A percentile compares a stretch with the other conserved stretches of the same genome.
Conservation (phyloP, 2,329 filamentous ascomycete genomes). For the Aureobasidium pullulans region DNA sequence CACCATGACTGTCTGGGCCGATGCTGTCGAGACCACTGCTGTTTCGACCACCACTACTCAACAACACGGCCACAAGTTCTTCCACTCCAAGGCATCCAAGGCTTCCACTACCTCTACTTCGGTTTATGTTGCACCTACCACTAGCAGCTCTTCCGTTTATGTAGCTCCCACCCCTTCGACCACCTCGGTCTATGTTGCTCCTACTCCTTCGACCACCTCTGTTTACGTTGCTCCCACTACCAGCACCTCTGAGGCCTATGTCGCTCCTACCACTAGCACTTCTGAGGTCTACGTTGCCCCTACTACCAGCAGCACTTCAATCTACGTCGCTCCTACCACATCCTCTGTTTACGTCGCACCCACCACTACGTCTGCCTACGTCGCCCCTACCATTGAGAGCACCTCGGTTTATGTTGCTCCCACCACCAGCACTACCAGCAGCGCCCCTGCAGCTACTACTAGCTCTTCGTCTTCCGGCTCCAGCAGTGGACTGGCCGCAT, state of each 20-base stretch:
- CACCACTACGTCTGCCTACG: constrained; percentile 16
- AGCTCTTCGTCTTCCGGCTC: no score
- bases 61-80: constrained; percentile 16
- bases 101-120: constrained; percentile 16
- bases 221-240: constrained; percentile 20
- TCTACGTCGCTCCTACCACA: constrained; percentile 19
- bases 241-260: constrained; percentile 18
- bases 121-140: background rate
- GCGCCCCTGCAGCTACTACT: constrained; percentile 17
- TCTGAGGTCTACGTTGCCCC: constrained; percentile 15
- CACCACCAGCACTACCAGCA: constrained; percentile 16
- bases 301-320: constrained; percentile 16
- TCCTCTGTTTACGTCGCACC: constrained; percentile 19
- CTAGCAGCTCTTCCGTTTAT: constrained; percentile 17
- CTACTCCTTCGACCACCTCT: constrained; percentile 16
- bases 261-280: constrained; percentile 18
- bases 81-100: constrained; percentile 9
- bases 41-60: constrained; percentile 21
- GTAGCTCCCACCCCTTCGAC: constrained; percentile 18
- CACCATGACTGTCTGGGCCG: constrained; percentile 40
- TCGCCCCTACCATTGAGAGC: constrained; percentile 18
- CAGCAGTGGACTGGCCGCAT: no score
- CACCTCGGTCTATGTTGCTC: constrained; percentile 21
- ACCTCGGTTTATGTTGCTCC: constrained; percentile 17
- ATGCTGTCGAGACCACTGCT: constrained; percentile 20